Percentiles rank a stretch among this genome's conserved stretches.
Conservation (phyloP, 192 early-diverging fungal species). For the Phycomyces nitens region DNA sequence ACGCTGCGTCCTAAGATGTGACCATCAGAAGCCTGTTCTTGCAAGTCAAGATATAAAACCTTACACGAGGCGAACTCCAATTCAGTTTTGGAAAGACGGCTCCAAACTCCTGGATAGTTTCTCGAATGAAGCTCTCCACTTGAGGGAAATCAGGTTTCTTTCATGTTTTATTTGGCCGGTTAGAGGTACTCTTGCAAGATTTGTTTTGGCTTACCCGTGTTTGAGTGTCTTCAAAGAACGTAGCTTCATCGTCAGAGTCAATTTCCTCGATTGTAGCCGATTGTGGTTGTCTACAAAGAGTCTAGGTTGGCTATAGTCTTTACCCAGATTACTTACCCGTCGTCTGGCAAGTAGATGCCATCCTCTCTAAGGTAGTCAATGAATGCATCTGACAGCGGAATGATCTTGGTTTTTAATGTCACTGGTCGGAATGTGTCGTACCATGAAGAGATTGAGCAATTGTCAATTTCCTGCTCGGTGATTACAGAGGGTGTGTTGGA, state of each 20-base stretch:
- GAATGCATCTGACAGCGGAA: conserved; percentile 76
- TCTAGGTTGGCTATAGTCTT: too few relatives aligned
- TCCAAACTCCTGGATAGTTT: conserved; percentile 67
- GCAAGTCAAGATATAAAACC: too few relatives aligned
- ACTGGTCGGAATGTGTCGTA: conserved; percentile 59
- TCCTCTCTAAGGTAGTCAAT: conserved; percentile 83
- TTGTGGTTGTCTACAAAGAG: conserved; percentile 23
- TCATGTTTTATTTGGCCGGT: neutral
- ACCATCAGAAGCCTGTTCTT: too few relatives aligned
- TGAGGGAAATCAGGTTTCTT: conserved; percentile 58
- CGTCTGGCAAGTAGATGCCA: conserved; percentile 76
- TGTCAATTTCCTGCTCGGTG: conserved; percentile 58
- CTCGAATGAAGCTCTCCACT: conserved; percentile 58
- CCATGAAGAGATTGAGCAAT: conserved; percentile 80
- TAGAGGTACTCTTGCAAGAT: neutral
- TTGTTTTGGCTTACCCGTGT: conserved; percentile 8
- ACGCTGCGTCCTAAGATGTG: conserved; percentile 71
- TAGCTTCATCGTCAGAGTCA: conserved; percentile 29
- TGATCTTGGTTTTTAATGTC: conserved; percentile 71
- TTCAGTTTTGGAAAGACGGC: conserved; percentile 91
- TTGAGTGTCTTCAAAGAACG: conserved; percentile 28
- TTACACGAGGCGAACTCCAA: conserved; percentile 89
- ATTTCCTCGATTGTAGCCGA: conserved; percentile 28
- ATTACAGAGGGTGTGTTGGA: conserved; percentile 36
- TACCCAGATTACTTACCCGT: conserved; percentile 45